Evolutionary conservation across 768 basidiomycete genomes (phyloP).

Genomic region (Exsudoporus frostii): DNA sequence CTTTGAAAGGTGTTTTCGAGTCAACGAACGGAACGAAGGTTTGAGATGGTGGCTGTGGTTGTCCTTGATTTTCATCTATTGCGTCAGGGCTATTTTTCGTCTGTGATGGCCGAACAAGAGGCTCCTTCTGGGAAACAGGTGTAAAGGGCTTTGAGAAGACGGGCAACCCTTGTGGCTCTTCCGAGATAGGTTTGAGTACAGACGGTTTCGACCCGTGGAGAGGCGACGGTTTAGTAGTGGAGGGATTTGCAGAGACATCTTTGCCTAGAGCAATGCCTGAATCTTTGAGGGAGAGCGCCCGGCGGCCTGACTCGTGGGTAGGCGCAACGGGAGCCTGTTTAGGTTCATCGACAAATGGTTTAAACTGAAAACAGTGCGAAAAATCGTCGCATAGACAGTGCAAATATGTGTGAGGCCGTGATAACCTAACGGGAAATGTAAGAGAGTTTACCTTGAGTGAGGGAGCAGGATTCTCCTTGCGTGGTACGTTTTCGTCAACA

Average conservation of each 20-base stretch:
- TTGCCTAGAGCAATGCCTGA: slow-evolving; percentile 17
- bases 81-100: slow-evolving; percentile 15
- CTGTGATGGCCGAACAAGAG: slow-evolving; percentile 25
- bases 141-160: slow-evolving; percentile 67
- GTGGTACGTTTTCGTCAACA: slow-evolving; percentile 55
- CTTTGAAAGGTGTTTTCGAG: slow-evolving; percentile 45
- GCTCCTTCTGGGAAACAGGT: slow-evolving; percentile 45
- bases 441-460: slow-evolving; percentile 13
- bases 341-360: slow-evolving; percentile 59
- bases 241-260: slow-evolving; percentile 15
- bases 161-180: slow-evolving; percentile 36
- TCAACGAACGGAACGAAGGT: slow-evolving; percentile 44
- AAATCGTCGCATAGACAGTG: not conserved
- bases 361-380: slow-evolving; percentile 45
- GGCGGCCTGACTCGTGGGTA: slow-evolving; percentile 32
- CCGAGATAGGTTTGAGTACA: slow-evolving; percentile 34
- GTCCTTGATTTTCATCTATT: slow-evolving; percentile 17
- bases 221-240: slow-evolving; percentile 27
- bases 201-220: slow-evolving; percentile 18
- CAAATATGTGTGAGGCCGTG: slow-evolving; percentile 4
- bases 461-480: slow-evolving; percentile 42
- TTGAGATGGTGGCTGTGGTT: slow-evolving; percentile 21
- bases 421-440: not conserved
- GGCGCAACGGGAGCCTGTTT: slow-evolving; percentile 40
- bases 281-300: slow-evolving; percentile 54